Base-by-base conservation (phyloP, 768 basidiomycete species). In the Pleurotus salmoneostramineus region DNA sequence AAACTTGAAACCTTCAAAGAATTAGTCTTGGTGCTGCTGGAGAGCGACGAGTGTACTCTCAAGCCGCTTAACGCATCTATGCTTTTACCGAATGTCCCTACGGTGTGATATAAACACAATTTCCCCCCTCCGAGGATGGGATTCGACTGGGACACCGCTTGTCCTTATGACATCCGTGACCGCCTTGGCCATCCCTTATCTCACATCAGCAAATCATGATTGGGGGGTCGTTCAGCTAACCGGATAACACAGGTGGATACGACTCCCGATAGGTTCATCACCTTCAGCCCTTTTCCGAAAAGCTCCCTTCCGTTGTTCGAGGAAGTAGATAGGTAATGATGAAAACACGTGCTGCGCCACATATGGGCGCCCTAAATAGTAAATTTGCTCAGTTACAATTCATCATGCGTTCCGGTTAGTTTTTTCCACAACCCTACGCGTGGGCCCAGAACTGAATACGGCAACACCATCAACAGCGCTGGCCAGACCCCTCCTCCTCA, bases 391-490 rank as follows among this genome's bases (percentile, higher is more conserved):
- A 5, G 21, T 27, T 27, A 27, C 8, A 55, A 31, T 31, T 3
- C 52, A 55, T 33, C 40, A 55, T 55, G 52, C 52, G 52, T 55
- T 40, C 40, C 21, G 36, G 52, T 55, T 10, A 43, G 52, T 43
- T 15, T 34, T 17, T 27, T 27, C 21, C 17, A 43, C 40, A 27
- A 6, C 52, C 52, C 52, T 55, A 32, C 27, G 52, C 52, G 37
- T 55, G 40, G 52, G 52, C 40, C 52, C 21, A 55, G 52, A 55
- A 42, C 52, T 55, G 21, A 55, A 45, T 45, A 27, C 32, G 52
- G 8, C 33, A 5, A 40, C n/a, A 21, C 40, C 36, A 55, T 35
- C 15, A 8, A 49, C 27, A 43, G 40, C 36, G 36, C 34, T 55
- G 52, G 52, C 52, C 27, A 55, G 52, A 33, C 52, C 52, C 12